Percentiles rank a stretch among this genome's conserved stretches.
Conservation (phyloP, 1,139 yeast species). For the Saccharomyces hybrid region DNA sequence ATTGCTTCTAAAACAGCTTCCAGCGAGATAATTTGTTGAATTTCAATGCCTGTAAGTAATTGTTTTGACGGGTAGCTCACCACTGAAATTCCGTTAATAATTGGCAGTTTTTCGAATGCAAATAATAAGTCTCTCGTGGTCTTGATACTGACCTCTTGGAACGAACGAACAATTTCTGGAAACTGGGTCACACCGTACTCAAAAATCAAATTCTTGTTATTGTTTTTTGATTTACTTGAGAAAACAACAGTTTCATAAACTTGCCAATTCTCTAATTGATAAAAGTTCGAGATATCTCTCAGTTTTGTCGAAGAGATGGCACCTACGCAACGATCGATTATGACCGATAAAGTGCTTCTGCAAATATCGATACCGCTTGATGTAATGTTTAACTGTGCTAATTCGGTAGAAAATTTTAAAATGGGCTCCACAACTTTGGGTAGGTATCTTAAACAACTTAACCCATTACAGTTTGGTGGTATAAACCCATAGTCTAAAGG, state of each 20-base stretch:
- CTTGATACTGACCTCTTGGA: slow-evolving; percentile 36
- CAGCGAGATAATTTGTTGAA: slow-evolving; percentile 44
- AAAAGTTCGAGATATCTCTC: slow-evolving; percentile 40
- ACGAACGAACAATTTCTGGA: slow-evolving; percentile 38
- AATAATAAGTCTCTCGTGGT: slow-evolving; percentile 32
- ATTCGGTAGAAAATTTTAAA: slow-evolving; percentile 36
- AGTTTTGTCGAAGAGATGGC: slow-evolving; percentile 45
- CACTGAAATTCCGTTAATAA: slow-evolving; percentile 33
- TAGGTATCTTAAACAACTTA: slow-evolving; percentile 46
- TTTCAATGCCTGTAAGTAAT: slow-evolving; percentile 38
- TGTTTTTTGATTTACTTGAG: neutral
- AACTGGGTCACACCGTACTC: slow-evolving; percentile 42
- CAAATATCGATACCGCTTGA: slow-evolving; percentile 34
- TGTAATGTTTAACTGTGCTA: slow-evolving; percentile 39
- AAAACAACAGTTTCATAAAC: slow-evolving; percentile 20
- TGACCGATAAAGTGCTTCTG: slow-evolving; percentile 32
- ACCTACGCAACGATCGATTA: slow-evolving; percentile 38
- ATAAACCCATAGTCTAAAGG: slow-evolving; percentile 43
- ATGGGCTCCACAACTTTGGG: slow-evolving; percentile 36
- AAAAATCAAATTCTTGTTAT: slow-evolving; percentile 12
- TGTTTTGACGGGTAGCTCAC: slow-evolving; percentile 40
- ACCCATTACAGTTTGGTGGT: slow-evolving; percentile 54
- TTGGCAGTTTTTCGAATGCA: slow-evolving; percentile 33
- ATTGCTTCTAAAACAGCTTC: slow-evolving; percentile 44
- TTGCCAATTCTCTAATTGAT: slow-evolving; percentile 39